Evolutionary conservation across 257 asterid species (phyloP), one percentile per base, ranked within the genome.

Genomic region (Buddleja alternifolia): DNA sequence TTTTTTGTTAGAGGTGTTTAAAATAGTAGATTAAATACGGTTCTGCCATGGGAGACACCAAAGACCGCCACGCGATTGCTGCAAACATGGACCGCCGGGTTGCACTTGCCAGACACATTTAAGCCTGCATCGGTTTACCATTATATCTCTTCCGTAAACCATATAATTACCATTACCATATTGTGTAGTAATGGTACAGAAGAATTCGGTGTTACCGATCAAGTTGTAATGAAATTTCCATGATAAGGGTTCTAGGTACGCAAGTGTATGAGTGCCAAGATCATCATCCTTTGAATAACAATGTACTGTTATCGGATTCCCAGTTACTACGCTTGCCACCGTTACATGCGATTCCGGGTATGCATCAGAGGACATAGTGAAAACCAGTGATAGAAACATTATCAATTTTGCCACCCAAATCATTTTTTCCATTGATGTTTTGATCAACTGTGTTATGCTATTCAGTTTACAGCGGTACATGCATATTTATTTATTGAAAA

Each of bases 41-140:
- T 65, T 47, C 55, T 60, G 15, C 75, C 75, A 71, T 15, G 69
- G 56, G 36, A 4, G 70, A 10, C 75, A 71, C 36, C 47, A 61
- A 19, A 24, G 64, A 12, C 37, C 70, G 0, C 19, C 70, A 8
- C 20, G 56, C 25, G 47, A 10, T 11, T n/a, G 63, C 69, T 71
- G 63, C 57, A 71, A 14, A 29, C 75, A 71, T 0, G 75, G 75
- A 3, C 75, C 70, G 8, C 1, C 3, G 2, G 46, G 1, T 4
- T 52, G 56, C 29, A 71, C 63, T 52, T 71, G 55, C 75, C 75
- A 71, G 6, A 50, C 7, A 51, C 75, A 60, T 0, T 70, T 1
- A n/a, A 15, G 15, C 21, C 75, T 69, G 4, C 75, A 70, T 4
- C 56, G 63, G 37, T 60, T 40, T 21, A 40, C 20, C 25, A n/a